A percentile compares a stretch with the other conserved stretches of the same genome.
These are phyloP conservation scores for Tritrichomonas foetus DNA, from an alignment of 208 protist genomes.

Conservation along the genomic window DNA sequence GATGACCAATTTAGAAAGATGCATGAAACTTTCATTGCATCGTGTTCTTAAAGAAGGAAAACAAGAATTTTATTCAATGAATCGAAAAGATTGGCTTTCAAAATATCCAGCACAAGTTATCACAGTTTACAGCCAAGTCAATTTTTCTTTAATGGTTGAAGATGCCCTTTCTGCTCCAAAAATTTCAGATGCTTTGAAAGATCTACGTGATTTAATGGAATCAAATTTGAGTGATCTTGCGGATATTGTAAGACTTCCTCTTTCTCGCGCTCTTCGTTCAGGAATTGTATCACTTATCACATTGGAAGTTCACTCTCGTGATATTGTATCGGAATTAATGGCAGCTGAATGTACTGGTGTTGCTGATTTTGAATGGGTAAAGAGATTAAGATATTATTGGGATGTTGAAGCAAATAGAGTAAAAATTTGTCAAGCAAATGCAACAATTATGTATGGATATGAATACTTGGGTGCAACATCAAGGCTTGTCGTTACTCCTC, in stretches of 20 bases:
- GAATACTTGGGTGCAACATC: constrained; percentile 60
- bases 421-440: constrained; percentile 51
- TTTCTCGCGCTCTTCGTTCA: constrained; percentile 76
- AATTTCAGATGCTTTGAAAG: constrained; percentile 91
- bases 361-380: constrained; percentile 85
- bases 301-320: constrained; percentile 89
- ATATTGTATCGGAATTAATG: constrained; percentile 83
- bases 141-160: constrained; percentile 79
- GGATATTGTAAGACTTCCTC: constrained; percentile 69
- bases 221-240: constrained; percentile 64
- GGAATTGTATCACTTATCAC: constrained; percentile 88
- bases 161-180: constrained; percentile 69
- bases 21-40: constrained; percentile 78
- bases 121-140: constrained; percentile 76
- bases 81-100: constrained; percentile 76
- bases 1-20: constrained; percentile 82
- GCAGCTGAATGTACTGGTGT: constrained; percentile 67
- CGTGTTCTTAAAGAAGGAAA: constrained; percentile 59
- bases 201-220: constrained; percentile 68
- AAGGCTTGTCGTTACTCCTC: constrained; percentile 63
- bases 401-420: constrained; percentile 57
- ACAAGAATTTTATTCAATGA: constrained; percentile 33
- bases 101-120: constrained; percentile 79
- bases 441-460: constrained; percentile 55
- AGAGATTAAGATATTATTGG: constrained; percentile 52